Conservation (phyloP, 192 early-diverging fungal genomes). For the Paraglomus occultum region DNA sequence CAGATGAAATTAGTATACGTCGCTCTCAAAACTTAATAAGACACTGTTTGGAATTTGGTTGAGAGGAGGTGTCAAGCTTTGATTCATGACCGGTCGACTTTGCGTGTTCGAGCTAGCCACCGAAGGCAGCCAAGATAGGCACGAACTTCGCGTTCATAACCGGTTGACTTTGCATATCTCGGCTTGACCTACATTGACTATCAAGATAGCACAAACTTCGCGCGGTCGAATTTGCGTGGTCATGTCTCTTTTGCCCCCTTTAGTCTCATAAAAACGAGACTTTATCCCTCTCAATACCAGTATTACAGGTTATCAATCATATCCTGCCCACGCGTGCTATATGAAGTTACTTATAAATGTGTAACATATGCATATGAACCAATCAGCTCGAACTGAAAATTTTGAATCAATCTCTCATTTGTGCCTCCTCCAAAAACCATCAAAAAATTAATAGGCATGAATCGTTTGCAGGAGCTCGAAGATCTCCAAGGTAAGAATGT, state of each 20-base stretch:
- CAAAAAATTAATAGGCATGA: background rate
- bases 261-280: conserved; percentile 22
- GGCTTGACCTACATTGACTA: no score
- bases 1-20: background rate
- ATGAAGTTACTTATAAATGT: no score
- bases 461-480: background rate
- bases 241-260: conserved; percentile 7
- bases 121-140: no score
- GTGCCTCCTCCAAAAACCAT: background rate
- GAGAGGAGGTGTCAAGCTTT: conserved; percentile 28
- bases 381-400: conserved; percentile 15
- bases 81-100: no score
- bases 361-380: conserved; percentile 9
- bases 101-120: no score
- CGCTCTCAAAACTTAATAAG: conserved; percentile 2
- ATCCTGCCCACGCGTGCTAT: no score
- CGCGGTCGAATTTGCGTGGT: no score
- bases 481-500: conserved; percentile 30
- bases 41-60: no score
- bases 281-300: conserved; percentile 11
- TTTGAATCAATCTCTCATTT: background rate
- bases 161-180: conserved; percentile 28
- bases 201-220: no score
- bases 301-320: background rate
- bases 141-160: conserved; percentile 31